Evolutionary conservation across 2,329 filamentous ascomycete species (phyloP), one percentile per base, ranked within the genome.

Genomic region (Rhinocladiella mackenziei): DNA sequence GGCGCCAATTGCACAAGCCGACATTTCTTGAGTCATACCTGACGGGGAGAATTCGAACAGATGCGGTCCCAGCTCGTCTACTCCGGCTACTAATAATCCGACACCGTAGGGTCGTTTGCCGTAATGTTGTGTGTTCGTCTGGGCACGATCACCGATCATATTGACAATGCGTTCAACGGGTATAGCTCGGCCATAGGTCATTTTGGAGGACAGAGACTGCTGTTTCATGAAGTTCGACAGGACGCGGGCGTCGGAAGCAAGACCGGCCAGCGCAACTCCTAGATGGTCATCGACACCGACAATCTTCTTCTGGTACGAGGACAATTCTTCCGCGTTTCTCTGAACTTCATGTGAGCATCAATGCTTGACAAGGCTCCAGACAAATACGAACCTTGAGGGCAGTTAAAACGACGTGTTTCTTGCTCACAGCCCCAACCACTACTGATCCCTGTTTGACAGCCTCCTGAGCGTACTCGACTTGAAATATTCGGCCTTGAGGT

Each of bases 201-300:
- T 83, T 67, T 91, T 89, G 61, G 92, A 91, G 62, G 87, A 86
- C 62, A 98, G 87, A 54, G 88, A 94, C 73, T 97, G 92, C 73
- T 95, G 89, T 76, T 96, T 97, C 91, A 98, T 97, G 76, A 96
- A 98, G 80, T 98, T 98, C 76, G 89, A 96, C 60, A 98, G 89
- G 60, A 98, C 92, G 63, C 92, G 92, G 64, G 91, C 92, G 70
- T 98, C 92, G 47, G 91, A 96, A 57, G 92, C 92, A 52, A 98
- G 86, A 60, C 92, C 92, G 57, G 92, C 92, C 61, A 98, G 94
- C 61, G 91, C 89, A 62, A 98, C 83, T 58, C 89, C 92, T 60
- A 92, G 84, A 70, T 98, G 92, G 61, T 91, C 86, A 70, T 98
- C 92, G 71, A 98, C 84, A 60, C 84, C 80, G 70, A 98, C 96